Base-by-base conservation (phyloP, 768 basidiomycete species). In the Ramaria rubella region DNA sequence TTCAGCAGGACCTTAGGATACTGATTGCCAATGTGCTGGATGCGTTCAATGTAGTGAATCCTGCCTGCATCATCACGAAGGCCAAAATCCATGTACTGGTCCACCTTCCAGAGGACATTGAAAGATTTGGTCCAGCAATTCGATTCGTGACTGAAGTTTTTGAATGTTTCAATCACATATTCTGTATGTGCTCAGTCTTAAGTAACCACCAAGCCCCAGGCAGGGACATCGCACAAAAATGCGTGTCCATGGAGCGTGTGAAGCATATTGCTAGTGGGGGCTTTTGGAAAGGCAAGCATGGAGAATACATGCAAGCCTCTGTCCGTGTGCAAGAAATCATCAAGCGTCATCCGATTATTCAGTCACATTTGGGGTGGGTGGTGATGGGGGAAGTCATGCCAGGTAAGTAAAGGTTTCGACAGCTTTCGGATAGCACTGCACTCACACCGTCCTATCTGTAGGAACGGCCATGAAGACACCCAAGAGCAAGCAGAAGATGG, bases 21-120 rank as follows among this genome's bases (percentile, higher is more conserved):
- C 71, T 66, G 4, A 65, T 69, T 1, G 68, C 61, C 1, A 76
- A 76, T 59, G 69, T 75, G 0, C 68, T 74, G 7, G 72, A 75
- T 51, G 57, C 66, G 14, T 65, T 66, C 4, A 70, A 67, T 0
- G 23, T 57, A 3, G 49, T 74, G 3, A 69, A 75, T 50, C 69
- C 73, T 4, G 64, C 66, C 15, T 72, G 60, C 51, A 69, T 74
- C 12, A 58, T 68, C 5, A 40, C 58, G 0, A 72, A 73, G 51
- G 30, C 63, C 42, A 74, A 74, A 50, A 61, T 72, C 2, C 73
- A 73, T 46, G 34, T 72, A 1, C 66, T 75, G 4, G n/a, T 60
- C 9, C 71, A 73, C 53, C 42, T 70, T 2, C 5, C 49, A 0
- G 51, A 67, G 0, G 66, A 75, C 57, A 63, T 72, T 1, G 24